Base-by-base conservation (phyloP, 305 asterid species). In the Andrographis paniculata region DNA sequence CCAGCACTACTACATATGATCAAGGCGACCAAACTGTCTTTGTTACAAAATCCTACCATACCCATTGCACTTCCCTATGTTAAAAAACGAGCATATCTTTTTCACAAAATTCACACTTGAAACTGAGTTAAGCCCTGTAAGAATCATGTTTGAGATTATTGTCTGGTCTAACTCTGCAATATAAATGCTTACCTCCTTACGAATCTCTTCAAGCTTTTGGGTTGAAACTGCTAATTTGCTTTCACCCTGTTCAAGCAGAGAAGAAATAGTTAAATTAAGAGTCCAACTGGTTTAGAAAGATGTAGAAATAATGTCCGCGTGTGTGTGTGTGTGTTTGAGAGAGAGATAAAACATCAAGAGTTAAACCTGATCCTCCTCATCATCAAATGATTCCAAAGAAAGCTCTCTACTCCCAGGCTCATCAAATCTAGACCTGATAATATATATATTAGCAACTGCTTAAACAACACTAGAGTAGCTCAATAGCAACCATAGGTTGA, bases 191-290 rank as follows among this genome's bases (percentile, higher is more conserved):
- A 79, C 92, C 80, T 80, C 74, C 20, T 65, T 53, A 48, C 54
- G 85, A 52, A 80, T 79, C 62, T 69, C 80, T 60, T 72, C 83
- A 67, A 77, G 70, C 74, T 74, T 77, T 59, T 59, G 74, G 58
- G 43, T 61, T 58, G 80, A 61, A 62, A 50, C 62, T 38, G 71
- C 77, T 59, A 74, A 48, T 61, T 62, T 58, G 51, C 35, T 48
- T 70, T 62, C 72, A 5, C 53, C 70, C 92, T 80, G 69, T 58
- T 31, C 45, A 53, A 45, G 52, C 50, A 45, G 27, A 64, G 21
- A 62, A 48, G 37, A 41, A 53, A 52, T 22, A 14, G 43, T 42
- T 30, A 52, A 27, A 48, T 16, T 39, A 44, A 31, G 41, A 31
- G 41, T 42, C 41, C n/a, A 42, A 21, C 48, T 56, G 44, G 53